A percentile compares a stretch with the other conserved stretches of the same genome.
phyloP scores from a whole-genome alignment of 139 green algal species.

The Tetradesmus lagerheimii region DNA sequence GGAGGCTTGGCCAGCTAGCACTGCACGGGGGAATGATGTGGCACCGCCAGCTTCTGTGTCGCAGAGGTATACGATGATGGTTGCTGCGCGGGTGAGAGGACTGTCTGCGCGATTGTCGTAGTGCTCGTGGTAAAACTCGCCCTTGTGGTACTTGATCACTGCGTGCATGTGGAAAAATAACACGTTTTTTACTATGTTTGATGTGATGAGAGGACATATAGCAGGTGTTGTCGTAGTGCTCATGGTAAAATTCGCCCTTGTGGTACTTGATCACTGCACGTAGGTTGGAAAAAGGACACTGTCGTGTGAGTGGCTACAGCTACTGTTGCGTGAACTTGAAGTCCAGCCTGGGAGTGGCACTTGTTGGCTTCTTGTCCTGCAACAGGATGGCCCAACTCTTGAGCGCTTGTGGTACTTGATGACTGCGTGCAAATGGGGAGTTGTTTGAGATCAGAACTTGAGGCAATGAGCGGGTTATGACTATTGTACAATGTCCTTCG shows the following conservation, averaged over 20 bases:
- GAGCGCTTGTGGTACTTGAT: slow-evolving; percentile 58
- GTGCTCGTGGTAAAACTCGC: slow-evolving; percentile 72
- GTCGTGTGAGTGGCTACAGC: too few species aligned
- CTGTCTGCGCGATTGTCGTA: slow-evolving; percentile 80
- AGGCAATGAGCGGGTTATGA: too few species aligned
- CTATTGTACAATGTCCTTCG: too few species aligned
- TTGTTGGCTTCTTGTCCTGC: too few species aligned
- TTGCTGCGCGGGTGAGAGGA: slow-evolving; percentile 64
- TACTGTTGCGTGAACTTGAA: too few species aligned
- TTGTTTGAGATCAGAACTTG: too few species aligned
- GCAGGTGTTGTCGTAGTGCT: slow-evolving; percentile 88
- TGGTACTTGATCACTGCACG: slow-evolving; percentile 56
- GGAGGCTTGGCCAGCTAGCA: neutral
- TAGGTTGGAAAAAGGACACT: too few species aligned
- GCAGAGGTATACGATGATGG: slow-evolving; percentile 78
- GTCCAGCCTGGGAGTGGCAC: too few species aligned
- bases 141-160: slow-evolving; percentile 58
- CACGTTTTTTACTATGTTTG: neutral
- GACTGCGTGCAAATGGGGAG: too few species aligned
- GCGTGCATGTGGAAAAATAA: neutral
- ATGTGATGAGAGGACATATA: too few species aligned
- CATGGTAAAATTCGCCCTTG: slow-evolving; percentile 62
- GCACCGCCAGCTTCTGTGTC: slow-evolving; percentile 30
- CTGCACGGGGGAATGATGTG: slow-evolving; percentile 25
- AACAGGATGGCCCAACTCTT: too few species aligned